Conservation (phyloP, 768 basidiomycete species). For the Dioszegia crocea region DNA sequence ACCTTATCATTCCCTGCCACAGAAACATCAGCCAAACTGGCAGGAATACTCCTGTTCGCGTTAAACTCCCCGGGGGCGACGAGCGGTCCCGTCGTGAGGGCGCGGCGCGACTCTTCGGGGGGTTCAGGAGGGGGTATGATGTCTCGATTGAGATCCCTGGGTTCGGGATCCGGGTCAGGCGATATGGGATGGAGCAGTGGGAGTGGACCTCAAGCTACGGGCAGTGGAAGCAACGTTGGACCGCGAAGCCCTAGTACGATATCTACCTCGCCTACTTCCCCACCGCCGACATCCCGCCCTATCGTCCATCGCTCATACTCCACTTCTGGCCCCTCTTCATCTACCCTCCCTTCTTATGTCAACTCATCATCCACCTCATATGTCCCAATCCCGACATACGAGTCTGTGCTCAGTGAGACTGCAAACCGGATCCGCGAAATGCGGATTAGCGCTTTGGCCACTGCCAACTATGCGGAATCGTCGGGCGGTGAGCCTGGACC, state of each 20-base stretch:
- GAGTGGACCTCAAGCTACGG: not conserved
- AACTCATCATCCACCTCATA: slow-evolving; percentile 3
- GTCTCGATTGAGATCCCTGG: not conserved
- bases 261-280: not conserved
- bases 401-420: not conserved
- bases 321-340: not conserved
- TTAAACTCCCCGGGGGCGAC: slow-evolving; percentile 1
- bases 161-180: not conserved
- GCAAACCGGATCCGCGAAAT: slow-evolving; percentile 6
- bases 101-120: not conserved
- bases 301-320: slow-evolving; percentile 10
- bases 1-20: not conserved
- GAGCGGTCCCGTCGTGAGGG: not conserved
- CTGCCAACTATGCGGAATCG: not conserved
- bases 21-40: not conserved
- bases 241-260: not conserved
- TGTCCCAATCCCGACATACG: slow-evolving; percentile 5
- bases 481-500: not conserved
- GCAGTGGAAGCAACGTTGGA: not conserved
- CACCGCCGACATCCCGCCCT: not conserved
- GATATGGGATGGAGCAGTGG: slow-evolving; percentile 3
- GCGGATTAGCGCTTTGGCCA: not conserved
- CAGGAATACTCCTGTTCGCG: slow-evolving; percentile 5
- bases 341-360: not conserved
- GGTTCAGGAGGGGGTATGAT: not conserved